Evolutionary conservation across 495 filamentous ascomycete genomes (phyloP).

Genomic region (Aspergillus steynii): DNA sequence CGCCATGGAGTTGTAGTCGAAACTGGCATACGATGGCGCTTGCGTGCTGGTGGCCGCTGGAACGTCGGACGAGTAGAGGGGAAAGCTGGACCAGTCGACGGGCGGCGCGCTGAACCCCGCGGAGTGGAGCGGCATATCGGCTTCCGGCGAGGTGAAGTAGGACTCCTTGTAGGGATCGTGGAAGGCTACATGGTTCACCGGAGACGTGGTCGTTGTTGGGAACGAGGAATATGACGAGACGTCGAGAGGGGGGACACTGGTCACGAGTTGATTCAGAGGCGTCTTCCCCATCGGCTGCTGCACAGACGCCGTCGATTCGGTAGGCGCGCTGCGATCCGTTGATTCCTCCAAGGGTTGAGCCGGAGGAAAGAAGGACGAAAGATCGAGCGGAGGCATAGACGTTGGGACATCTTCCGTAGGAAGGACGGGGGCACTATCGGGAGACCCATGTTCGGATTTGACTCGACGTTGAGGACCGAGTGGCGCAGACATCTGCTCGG

Average conservation of each 20-base stretch:
- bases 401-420: slow-evolving; percentile 60
- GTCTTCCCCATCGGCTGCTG: slow-evolving; percentile 35
- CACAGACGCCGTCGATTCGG: slow-evolving; percentile 22
- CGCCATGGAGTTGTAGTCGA: slow-evolving; percentile 60
- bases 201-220: slow-evolving; percentile 35
- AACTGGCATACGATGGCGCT: slow-evolving; percentile 66
- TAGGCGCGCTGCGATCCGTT: neutral
- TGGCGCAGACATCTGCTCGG: slow-evolving; percentile 37
- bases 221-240: slow-evolving; percentile 39
- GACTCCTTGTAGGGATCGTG: slow-evolving; percentile 46
- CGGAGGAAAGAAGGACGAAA: slow-evolving; percentile 58
- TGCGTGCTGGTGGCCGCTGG: slow-evolving; percentile 69
- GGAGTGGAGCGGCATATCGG: slow-evolving; percentile 66
- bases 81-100: slow-evolving; percentile 75
- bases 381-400: slow-evolving; percentile 66
- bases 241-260: slow-evolving; percentile 40
- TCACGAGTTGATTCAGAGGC: slow-evolving; percentile 39
- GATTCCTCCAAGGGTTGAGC: slow-evolving; percentile 40
- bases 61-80: slow-evolving; percentile 55
- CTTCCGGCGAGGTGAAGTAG: slow-evolving; percentile 53
- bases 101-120: slow-evolving; percentile 62
- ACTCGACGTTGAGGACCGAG: slow-evolving; percentile 52
- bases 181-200: slow-evolving; percentile 44
- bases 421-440: slow-evolving; percentile 54
- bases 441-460: slow-evolving; percentile 73